These are phyloP conservation scores for Helicostylum pulchrum DNA, from an alignment of 192 early-diverging fungal species.

Conservation along the genomic window DNA sequence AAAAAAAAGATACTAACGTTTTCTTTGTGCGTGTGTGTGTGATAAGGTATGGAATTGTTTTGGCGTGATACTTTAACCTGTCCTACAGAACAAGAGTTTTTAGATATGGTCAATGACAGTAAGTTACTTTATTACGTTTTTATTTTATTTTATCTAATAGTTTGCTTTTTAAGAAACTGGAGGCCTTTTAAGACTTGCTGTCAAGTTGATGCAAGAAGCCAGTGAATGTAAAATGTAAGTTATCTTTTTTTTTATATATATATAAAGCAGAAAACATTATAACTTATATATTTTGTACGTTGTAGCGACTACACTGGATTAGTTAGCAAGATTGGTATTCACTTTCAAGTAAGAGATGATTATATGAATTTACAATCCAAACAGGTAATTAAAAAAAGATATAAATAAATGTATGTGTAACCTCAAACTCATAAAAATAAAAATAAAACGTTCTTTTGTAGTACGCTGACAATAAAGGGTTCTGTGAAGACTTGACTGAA, in stretches of 20 bases:
- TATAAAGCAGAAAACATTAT: too few species aligned
- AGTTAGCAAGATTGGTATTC: constrained; percentile 87
- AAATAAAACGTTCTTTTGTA: constrained; percentile 23
- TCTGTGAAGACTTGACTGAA: constrained; percentile 97
- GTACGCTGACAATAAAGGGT: constrained; percentile 95
- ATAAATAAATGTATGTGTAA: background rate
- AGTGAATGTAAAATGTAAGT: constrained; percentile 42
- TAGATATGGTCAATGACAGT: constrained; percentile 96
- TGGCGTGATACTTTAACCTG: constrained; percentile 91
- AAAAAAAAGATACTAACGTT: too few species aligned
- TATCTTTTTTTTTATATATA: too few species aligned
- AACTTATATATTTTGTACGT: too few species aligned
- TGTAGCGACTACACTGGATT: constrained; percentile 75
- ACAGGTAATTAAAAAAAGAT: constrained; percentile 45
- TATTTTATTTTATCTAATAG: too few species aligned
- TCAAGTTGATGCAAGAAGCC: constrained; percentile 89
- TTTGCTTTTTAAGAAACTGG: constrained; percentile 80
- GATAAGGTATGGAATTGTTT: constrained; percentile 87
- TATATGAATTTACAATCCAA: constrained; percentile 90
- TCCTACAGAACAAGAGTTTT: constrained; percentile 88
- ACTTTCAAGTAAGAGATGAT: constrained; percentile 97
- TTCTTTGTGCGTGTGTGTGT: background rate
- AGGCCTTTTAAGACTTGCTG: constrained; percentile 88
- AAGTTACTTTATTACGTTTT: constrained; percentile 30
- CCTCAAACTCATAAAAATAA: background rate